Conservation (phyloP, 495 filamentous ascomycete genomes). For the Chaetomium tenue region DNA sequence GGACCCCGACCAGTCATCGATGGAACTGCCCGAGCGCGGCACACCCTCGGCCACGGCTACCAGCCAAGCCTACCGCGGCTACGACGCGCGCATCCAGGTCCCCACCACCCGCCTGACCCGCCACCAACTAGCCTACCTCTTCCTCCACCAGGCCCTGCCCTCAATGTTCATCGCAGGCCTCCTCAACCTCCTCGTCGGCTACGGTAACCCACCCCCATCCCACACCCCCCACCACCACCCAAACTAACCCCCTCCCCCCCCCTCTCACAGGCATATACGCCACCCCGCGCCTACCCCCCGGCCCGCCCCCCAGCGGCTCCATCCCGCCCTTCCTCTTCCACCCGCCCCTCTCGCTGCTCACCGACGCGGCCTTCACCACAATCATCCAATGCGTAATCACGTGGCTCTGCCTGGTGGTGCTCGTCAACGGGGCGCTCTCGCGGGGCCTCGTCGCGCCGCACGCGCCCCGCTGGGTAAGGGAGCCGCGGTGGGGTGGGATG, state of each 20-base stretch:
- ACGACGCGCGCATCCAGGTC: constrained; percentile 16
- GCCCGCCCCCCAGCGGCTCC: constrained; percentile 37
- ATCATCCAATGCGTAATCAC: constrained; percentile 38
- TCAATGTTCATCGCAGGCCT: constrained; percentile 42
- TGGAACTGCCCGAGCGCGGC: neutral
- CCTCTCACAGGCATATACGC: constrained; percentile 24
- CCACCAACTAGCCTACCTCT: constrained; percentile 44
- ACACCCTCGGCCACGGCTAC: constrained; percentile 3
- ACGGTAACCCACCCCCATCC: constrained; percentile 31
- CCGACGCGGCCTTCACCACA: constrained; percentile 42
- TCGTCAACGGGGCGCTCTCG: constrained; percentile 43
- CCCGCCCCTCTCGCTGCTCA: constrained; percentile 41
- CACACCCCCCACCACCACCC: no score
- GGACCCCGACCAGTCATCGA: neutral
- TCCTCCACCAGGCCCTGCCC: constrained; percentile 41
- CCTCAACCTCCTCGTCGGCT: constrained; percentile 49
- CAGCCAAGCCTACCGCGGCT: neutral
- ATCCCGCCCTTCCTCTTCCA: constrained; percentile 45
- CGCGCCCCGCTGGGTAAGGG: neutral
- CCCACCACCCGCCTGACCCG: constrained; percentile 39
- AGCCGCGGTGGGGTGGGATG: constrained; percentile 30
- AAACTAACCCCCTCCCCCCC: neutral
- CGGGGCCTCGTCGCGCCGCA: constrained; percentile 37
- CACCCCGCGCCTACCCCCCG: constrained; percentile 22
- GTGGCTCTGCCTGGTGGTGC: constrained; percentile 32